Evolutionary conservation across 441 rosid genomes (phyloP).

Genomic region (Gossypium schwendimanii): DNA sequence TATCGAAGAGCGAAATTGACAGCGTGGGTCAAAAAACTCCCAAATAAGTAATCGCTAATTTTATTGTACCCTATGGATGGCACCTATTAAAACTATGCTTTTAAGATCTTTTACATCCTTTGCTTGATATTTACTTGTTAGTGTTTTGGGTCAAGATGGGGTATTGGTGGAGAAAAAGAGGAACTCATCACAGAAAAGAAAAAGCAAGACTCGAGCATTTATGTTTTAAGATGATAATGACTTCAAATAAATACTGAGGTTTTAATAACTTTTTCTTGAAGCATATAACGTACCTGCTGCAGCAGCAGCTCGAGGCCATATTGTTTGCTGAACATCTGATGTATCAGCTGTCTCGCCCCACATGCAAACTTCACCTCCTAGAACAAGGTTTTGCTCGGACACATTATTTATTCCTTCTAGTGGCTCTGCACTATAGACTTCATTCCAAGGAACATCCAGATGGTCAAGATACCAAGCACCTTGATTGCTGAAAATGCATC

Average conservation of each 20-base stretch:
- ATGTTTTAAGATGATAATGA: neutral
- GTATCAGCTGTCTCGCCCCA: constrained; percentile 90
- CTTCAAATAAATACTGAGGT: neutral
- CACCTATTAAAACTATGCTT: neutral
- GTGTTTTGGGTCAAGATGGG: neutral
- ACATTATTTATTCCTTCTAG: constrained; percentile 53
- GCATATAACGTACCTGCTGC: constrained; percentile 53
- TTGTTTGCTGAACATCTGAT: constrained; percentile 77
- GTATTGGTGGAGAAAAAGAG: neutral
- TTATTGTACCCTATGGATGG: neutral
- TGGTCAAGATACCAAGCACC: constrained; percentile 94
- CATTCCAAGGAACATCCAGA: constrained; percentile 80
- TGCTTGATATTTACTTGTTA: neutral
- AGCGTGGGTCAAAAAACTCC: neutral
- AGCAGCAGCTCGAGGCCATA: constrained; percentile 98
- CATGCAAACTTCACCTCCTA: constrained; percentile 98
- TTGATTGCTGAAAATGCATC: constrained; percentile 89
- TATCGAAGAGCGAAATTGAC: neutral
- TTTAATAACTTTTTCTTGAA: neutral
- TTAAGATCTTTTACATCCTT: neutral
- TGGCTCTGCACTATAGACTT: constrained; percentile 70
- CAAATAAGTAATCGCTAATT: neutral
- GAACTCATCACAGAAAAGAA: neutral
- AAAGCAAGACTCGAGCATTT: neutral
- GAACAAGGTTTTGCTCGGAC: constrained; percentile 59